Evolutionary conservation across 192 early-diverging fungal genomes (phyloP), one percentile per base, ranked within the genome.

Genomic region (Lunasporangiospora selenospora): DNA sequence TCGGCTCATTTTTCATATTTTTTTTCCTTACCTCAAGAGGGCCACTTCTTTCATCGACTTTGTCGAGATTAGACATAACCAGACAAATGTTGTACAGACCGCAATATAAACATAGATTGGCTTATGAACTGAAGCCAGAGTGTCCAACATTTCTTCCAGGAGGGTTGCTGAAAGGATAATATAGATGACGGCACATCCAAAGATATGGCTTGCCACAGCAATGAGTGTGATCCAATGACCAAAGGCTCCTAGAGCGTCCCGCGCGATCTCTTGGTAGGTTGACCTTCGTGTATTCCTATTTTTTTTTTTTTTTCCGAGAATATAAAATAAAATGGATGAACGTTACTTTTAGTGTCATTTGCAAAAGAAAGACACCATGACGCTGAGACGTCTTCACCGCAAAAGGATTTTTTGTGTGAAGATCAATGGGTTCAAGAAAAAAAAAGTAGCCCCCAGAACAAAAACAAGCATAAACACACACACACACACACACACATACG

Each of bases 21-120:
- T n/a, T n/a, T n/a, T n/a, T n/a, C n/a, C n/a, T 53, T 18, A 79
- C 78, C 76, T 84, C 4, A 85, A 47, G 37, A 80, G 66, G 9
- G 89, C 90, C 7, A 92, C 83, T 75, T 94, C 92, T 38, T 88
- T 88, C 83, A 94, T 87, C 8, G 85, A 80, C 70, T 90, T 92
- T 21, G 91, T 81, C 13, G 77, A 66, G 12, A 92, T 78, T 45
- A 91, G 83, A 1, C 90, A 91, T 4, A 87, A 53, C 77, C 83
- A 81, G 19, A 92, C 83, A 24, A 87, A 54, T 8, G 79, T 24
- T 21, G 85, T 57, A n/a, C 83, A 83, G 15, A 75, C 69, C 8
- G 87, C 62, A 21, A 87, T 78, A 85, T 88, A 91, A 39, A 80
- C 52, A 40, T 81, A 77, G 13, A 77, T 46, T 4, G 78, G 62